These are phyloP conservation scores for Lactifluus volemus DNA, from an alignment of 768 basidiomycete genomes.

Conservation along the genomic window DNA sequence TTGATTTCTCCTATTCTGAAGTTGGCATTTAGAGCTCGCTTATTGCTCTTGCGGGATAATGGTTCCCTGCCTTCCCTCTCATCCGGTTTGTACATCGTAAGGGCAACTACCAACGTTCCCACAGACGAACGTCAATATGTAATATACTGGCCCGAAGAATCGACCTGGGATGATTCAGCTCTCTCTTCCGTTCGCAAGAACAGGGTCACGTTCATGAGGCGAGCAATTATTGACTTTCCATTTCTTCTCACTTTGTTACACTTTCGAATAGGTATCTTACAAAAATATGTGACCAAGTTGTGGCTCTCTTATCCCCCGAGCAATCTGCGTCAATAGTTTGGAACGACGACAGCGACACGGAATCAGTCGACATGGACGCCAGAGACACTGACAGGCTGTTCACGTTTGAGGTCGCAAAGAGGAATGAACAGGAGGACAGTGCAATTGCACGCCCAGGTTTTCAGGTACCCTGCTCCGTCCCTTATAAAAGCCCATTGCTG, in stretches of 20 bases:
- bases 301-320: conserved; percentile 41
- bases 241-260: not conserved
- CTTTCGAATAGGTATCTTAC: not conserved
- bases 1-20: not conserved
- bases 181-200: conserved; percentile 38
- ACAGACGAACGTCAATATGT: conserved; percentile 32
- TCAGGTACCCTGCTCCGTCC: conserved; percentile 26
- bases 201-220: conserved; percentile 56
- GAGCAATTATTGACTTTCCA: conserved; percentile 3
- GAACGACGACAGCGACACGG: conserved; percentile 26
- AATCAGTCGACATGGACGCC: conserved; percentile 30
- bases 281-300: conserved; percentile 41
- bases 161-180: conserved; percentile 48
- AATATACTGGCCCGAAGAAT: conserved; percentile 53
- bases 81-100: conserved; percentile 43
- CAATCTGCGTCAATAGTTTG: conserved; percentile 40
- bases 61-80: conserved; percentile 27
- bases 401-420: conserved; percentile 46
- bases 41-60: conserved; percentile 15
- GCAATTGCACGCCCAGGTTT: conserved; percentile 38
- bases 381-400: conserved; percentile 40
- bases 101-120: conserved; percentile 1
- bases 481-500: not conserved
- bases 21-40: conserved; percentile 11
- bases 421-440: conserved; percentile 45